Evolutionary conservation across 495 filamentous ascomycete species (phyloP), one percentile per base, ranked within the genome.

Genomic region (Chaetomium cochliodes): DNA sequence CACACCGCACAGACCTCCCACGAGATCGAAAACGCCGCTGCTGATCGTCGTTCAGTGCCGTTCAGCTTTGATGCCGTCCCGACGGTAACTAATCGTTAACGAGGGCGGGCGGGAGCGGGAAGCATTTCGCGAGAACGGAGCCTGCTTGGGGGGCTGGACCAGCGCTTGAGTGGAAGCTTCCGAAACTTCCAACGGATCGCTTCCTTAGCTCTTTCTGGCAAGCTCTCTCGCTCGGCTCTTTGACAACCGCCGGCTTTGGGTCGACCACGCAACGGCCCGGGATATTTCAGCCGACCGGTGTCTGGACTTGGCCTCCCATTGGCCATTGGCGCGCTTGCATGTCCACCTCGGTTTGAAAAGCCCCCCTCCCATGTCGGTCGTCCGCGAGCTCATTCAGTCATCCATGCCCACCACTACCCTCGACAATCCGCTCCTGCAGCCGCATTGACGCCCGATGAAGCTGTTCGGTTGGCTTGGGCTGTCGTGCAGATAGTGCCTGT

Each of bases 371-470:
- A 44, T 44, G 41, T 7, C 13, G 28, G 28, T 30, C 28, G 28
- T 30, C 11, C 3, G 51, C 51, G 16, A 18, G 51, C 26, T 26
- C 15, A 16, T 30, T 30, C 51, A 16, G 15, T 53, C 51, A 12
- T 33, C 51, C 25, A 18, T 16, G 26, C 28, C 47, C 47, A 22
- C n/a, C 20, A 0, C n/a, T 23, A 3, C 9, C 22, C 51, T 33
- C 51, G 25, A 53, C 13, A 53, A 37, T 37, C 33, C 58, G 51
- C 25, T 63, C 37, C 44, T 60, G 57, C 64, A 33, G 56, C 58
- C 55, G 72, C 68, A 71, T 75, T 72, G 72, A 71, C 70, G 71
- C 73, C 73, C 68, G 66, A 74, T 69, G 13, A 72, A 62, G 53
- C 53, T 37, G 30, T 39, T n/a, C 13, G 26, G 2, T n/a, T 33